Percentiles rank a stretch among this genome's conserved stretches.
Evolutionary conservation across 495 filamentous ascomycete genomes (phyloP).

Genomic region (Neurospora sp.): DNA sequence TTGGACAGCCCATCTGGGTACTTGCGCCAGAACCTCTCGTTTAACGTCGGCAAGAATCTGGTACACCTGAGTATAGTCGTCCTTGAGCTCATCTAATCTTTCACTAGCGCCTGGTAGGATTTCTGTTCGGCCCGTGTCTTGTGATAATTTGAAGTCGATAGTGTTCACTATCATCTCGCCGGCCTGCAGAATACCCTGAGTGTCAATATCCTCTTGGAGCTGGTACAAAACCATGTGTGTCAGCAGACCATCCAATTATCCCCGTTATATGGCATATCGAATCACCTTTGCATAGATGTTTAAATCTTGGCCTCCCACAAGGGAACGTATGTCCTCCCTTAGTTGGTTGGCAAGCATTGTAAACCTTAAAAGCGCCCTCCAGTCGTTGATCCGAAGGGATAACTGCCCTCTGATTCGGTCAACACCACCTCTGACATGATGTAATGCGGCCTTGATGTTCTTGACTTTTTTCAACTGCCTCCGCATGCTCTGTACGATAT

Average conservation of each 20-base stretch:
- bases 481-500: conserved; percentile 43
- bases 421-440: conserved; percentile 67
- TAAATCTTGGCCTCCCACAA: conserved; percentile 45
- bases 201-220: conserved; percentile 36
- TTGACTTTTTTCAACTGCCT: conserved; percentile 64
- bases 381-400: conserved; percentile 54
- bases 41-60: conserved; percentile 58
- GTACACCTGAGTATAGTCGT: conserved; percentile 65
- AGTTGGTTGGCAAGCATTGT: conserved; percentile 54
- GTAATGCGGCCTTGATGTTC: conserved; percentile 62
- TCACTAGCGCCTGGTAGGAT: conserved; percentile 63
- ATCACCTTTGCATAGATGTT: conserved; percentile 49
- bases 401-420: conserved; percentile 49
- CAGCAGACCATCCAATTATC: neutral
- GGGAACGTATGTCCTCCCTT: conserved; percentile 50
- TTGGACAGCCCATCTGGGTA: conserved; percentile 48
- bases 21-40: conserved; percentile 45
- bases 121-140: conserved; percentile 61
- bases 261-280: neutral
- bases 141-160: conserved; percentile 75
- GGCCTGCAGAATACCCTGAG: conserved; percentile 46
- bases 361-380: conserved; percentile 52
- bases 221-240: conserved; percentile 7
- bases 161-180: conserved; percentile 62
- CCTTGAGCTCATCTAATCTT: conserved; percentile 69